Percentiles rank a stretch among this genome's conserved stretches.
Evolutionary conservation across 1,284 basidiomycete species (phyloP).

Genomic region (Pseudozyma thailandica): DNA sequence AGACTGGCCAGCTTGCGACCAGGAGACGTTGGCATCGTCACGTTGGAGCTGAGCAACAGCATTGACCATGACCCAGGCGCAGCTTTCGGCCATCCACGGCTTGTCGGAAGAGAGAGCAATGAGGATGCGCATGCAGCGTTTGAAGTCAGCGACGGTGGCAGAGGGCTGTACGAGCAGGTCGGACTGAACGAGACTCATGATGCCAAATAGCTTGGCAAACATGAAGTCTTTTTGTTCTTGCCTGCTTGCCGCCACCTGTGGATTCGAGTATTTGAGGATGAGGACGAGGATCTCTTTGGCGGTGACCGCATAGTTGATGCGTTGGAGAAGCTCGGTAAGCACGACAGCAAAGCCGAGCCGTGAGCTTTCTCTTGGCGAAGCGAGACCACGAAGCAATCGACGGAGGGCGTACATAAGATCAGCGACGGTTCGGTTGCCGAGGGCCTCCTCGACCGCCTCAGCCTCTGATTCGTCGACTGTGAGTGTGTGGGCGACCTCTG

Average conservation of each 20-base stretch:
- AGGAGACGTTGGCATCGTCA: slow-evolving; percentile 16
- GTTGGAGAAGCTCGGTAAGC: slow-evolving; percentile 88
- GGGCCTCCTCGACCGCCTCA: slow-evolving; percentile 70
- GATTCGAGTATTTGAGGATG: slow-evolving; percentile 56
- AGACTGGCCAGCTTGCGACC: slow-evolving; percentile 42
- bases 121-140: slow-evolving; percentile 76
- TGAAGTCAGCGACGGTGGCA: slow-evolving; percentile 74
- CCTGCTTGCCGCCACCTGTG: slow-evolving; percentile 74
- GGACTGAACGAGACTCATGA: slow-evolving; percentile 72
- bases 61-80: slow-evolving; percentile 77
- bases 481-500: slow-evolving; percentile 7
- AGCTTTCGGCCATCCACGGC: slow-evolving; percentile 89
- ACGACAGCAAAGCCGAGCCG: slow-evolving; percentile 94
- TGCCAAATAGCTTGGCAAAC: slow-evolving; percentile 91
- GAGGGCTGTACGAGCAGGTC: slow-evolving; percentile 77
- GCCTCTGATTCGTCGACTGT: slow-evolving; percentile 36
- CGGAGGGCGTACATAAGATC: slow-evolving; percentile 70
- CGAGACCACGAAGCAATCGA: slow-evolving; percentile 75
- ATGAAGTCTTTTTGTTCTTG: slow-evolving; percentile 91
- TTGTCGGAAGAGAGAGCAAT: slow-evolving; percentile 81
- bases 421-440: slow-evolving; percentile 72
- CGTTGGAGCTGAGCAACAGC: slow-evolving; percentile 36
- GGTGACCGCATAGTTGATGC: slow-evolving; percentile 79
- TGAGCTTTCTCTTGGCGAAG: slow-evolving; percentile 90
- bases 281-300: slow-evolving; percentile 69